phyloP scores from a whole-genome alignment of 2,329 filamentous ascomycete genomes.

The Diaporthe longicolla region DNA sequence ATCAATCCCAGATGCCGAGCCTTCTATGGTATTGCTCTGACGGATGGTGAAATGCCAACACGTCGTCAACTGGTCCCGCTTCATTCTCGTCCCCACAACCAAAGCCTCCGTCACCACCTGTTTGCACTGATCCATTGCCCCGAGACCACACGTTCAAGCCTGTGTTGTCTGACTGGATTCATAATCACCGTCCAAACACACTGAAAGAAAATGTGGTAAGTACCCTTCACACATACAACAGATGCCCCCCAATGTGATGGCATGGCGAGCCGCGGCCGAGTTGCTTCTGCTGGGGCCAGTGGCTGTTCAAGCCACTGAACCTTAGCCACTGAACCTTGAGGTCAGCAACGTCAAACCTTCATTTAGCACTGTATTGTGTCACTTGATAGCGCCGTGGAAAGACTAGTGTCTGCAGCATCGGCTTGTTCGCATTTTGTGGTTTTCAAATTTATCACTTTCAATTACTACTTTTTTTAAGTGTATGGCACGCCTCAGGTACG shows the following conservation, averaged over 20 bases:
- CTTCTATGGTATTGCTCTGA: background rate
- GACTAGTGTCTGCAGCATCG: background rate
- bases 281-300: background rate
- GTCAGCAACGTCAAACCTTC: no score
- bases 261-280: background rate
- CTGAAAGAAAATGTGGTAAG: background rate
- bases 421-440: background rate
- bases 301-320: no score
- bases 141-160: background rate
- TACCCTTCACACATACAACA: background rate
- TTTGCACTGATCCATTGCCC: background rate
- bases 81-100: no score
- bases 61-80: no score
- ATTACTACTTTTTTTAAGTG: conserved; percentile 15
- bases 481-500: background rate
- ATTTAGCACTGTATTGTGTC: background rate
- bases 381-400: background rate
- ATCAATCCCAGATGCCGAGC: no score
- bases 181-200: background rate
- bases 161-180: background rate
- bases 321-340: no score
- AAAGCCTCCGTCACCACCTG: background rate
- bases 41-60: no score
- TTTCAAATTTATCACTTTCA: conserved; percentile 5
- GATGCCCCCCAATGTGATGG: background rate